Evolutionary conservation across 2,329 filamentous ascomycete species (phyloP).

Genomic region (Colletotrichum sp.): DNA sequence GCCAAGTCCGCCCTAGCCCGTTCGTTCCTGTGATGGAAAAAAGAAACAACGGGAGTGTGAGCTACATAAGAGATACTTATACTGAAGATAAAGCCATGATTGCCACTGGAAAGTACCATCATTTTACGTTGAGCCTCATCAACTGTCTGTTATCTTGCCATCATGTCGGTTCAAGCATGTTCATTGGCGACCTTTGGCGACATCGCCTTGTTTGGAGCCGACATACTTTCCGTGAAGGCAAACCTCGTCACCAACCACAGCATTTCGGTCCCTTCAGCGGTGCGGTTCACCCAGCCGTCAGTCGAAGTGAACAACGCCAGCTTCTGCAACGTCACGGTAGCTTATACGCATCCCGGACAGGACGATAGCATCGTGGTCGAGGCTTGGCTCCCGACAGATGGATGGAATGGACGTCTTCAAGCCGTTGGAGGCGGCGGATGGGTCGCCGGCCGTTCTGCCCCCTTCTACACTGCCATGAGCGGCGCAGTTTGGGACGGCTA

Average conservation of each 20-base stretch:
- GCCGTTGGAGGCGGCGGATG: constrained; percentile 35
- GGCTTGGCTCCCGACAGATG: constrained; percentile 26
- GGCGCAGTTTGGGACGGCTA: constrained; percentile 24
- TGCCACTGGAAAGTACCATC: not conserved
- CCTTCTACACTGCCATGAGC: constrained; percentile 20
- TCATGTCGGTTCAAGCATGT: not conserved
- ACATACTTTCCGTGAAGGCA: not conserved
- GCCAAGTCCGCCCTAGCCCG: not conserved
- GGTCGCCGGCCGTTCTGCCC: constrained; percentile 22
- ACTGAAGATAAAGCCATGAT: not conserved
- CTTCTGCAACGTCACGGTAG: constrained; percentile 33
- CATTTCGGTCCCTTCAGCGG: not conserved
- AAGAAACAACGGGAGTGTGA: not conserved
- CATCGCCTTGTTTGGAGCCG: not conserved
- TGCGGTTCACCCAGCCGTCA: not conserved
- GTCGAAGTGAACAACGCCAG: not conserved
- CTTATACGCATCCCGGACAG: constrained; percentile 29
- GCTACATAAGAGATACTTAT: not conserved
- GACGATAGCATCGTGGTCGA: constrained; percentile 27
- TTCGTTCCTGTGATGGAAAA: not conserved
- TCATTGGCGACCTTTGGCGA: not conserved
- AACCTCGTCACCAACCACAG: not conserved
- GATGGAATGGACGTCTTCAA: constrained; percentile 35
- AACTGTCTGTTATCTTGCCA: not conserved
- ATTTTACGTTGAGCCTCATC: not conserved